phyloP scores from a whole-genome alignment of 208 protist species.

The Leishmania aethiopica region DNA sequence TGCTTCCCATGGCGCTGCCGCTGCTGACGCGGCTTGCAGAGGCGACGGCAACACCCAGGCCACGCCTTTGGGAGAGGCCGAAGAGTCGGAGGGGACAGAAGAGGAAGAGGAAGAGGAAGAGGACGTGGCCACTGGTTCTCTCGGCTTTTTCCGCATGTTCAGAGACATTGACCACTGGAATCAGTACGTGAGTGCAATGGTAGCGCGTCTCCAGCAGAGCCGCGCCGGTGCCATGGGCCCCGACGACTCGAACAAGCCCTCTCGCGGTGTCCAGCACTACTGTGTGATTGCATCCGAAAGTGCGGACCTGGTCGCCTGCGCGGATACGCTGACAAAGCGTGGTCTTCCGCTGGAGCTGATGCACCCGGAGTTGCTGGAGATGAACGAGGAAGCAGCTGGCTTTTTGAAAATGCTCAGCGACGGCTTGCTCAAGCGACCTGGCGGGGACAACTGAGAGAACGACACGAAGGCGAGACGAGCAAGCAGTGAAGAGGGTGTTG shows the following conservation, averaged over 20 bases:
- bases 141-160: slow-evolving; percentile 83
- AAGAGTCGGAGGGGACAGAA: slow-evolving; percentile 17
- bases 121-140: slow-evolving; percentile 18
- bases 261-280: slow-evolving; percentile 41
- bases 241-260: slow-evolving; percentile 28
- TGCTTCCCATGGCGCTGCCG: background rate
- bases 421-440: slow-evolving; percentile 19
- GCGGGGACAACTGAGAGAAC: background rate
- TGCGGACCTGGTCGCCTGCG: slow-evolving; percentile 49
- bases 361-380: slow-evolving; percentile 56
- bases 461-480: background rate
- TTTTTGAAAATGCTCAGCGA: slow-evolving; percentile 40
- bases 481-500: background rate
- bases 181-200: slow-evolving; percentile 58
- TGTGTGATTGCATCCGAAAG: slow-evolving; percentile 74
- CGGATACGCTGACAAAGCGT: slow-evolving; percentile 57
- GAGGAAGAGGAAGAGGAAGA: slow-evolving; percentile 21
- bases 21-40: slow-evolving; percentile 1
- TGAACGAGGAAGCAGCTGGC: slow-evolving; percentile 34
- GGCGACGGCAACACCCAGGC: background rate
- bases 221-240: background rate
- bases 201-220: slow-evolving; percentile 24
- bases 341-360: slow-evolving; percentile 76
- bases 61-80: background rate
- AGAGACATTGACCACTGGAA: slow-evolving; percentile 76